Evolutionary conservation across 2,329 filamentous ascomycete genomes (phyloP).

Genomic region (Epichloe gansuensis): DNA sequence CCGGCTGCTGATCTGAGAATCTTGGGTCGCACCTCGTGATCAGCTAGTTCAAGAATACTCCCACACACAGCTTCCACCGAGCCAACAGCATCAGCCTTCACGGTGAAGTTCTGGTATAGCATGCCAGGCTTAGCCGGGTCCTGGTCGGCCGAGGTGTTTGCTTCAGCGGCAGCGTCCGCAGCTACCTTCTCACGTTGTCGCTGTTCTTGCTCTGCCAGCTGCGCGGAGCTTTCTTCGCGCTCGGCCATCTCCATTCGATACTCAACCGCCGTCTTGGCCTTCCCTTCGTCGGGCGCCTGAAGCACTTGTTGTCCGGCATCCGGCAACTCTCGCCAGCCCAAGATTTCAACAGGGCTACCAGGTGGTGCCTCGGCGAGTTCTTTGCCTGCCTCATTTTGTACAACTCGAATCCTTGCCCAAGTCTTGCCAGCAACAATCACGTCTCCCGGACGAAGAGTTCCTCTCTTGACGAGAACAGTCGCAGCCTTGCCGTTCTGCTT

Average conservation of each 20-base stretch:
- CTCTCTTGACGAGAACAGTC: slow-evolving; percentile 77
- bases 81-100: slow-evolving; percentile 88
- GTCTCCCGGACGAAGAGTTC: slow-evolving; percentile 70
- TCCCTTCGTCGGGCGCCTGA: slow-evolving; percentile 66
- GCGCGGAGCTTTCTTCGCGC: slow-evolving; percentile 59
- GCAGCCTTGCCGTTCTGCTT: slow-evolving; percentile 76
- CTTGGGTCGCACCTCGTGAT: slow-evolving; percentile 65
- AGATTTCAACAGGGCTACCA: slow-evolving; percentile 79
- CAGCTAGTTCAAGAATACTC: slow-evolving; percentile 65
- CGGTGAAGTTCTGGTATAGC: slow-evolving; percentile 60
- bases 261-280: slow-evolving; percentile 63
- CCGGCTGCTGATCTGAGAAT: slow-evolving; percentile 71
- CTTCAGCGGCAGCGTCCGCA: slow-evolving; percentile 23
- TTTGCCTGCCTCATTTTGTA: slow-evolving; percentile 74
- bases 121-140: slow-evolving; percentile 28
- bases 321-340: slow-evolving; percentile 82
- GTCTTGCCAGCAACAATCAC: slow-evolving; percentile 77
- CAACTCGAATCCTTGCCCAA: slow-evolving; percentile 72
- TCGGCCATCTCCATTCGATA: slow-evolving; percentile 63
- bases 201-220: slow-evolving; percentile 62
- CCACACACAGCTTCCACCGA: slow-evolving; percentile 84
- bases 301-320: slow-evolving; percentile 77
- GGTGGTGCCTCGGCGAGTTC: slow-evolving; percentile 63
- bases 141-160: slow-evolving; percentile 19
- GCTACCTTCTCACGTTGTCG: slow-evolving; percentile 43